Conservation (phyloP, 257 asterid genomes). For the Penstemon davidsonii region DNA sequence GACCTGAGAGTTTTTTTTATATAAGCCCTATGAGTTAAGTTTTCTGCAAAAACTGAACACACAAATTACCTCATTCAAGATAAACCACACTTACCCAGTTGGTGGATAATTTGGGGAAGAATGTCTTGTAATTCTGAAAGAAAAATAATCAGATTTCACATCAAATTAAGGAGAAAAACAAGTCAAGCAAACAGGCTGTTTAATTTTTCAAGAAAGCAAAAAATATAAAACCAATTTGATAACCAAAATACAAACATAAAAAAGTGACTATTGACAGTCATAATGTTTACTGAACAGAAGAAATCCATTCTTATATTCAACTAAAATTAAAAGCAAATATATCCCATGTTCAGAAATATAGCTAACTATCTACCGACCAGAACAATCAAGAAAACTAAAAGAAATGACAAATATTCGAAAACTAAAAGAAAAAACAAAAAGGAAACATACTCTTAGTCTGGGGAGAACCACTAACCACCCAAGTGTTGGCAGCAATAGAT, state of each 20-base stretch:
- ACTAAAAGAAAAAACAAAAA: background rate
- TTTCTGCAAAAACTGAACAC: background rate
- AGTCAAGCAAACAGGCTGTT: background rate
- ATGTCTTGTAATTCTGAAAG: slow-evolving; percentile 57
- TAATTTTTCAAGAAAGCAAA: background rate
- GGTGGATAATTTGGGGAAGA: slow-evolving; percentile 44
- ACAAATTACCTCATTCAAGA: no score
- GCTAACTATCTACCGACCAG: no score
- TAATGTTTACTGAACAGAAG: background rate
- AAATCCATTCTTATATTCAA: background rate
- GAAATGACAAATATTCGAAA: background rate
- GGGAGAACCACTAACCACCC: slow-evolving; percentile 86
- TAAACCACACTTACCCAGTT: slow-evolving; percentile 32
- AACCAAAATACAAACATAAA: background rate
- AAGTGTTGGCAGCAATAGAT: slow-evolving; percentile 76
- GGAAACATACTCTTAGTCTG: slow-evolving; percentile 65
- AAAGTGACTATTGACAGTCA: background rate
- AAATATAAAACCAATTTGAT: background rate
- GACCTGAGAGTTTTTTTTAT: slow-evolving; percentile 42
- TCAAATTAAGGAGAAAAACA: background rate
- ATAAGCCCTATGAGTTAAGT: background rate
- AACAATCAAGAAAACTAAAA: background rate
- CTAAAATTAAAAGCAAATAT: background rate
- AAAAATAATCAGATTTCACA: background rate
- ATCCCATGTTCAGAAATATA: background rate